These are phyloP conservation scores for Eimeria maxima DNA, from an alignment of 169 alveolate genomes.

Conservation along the genomic window DNA sequence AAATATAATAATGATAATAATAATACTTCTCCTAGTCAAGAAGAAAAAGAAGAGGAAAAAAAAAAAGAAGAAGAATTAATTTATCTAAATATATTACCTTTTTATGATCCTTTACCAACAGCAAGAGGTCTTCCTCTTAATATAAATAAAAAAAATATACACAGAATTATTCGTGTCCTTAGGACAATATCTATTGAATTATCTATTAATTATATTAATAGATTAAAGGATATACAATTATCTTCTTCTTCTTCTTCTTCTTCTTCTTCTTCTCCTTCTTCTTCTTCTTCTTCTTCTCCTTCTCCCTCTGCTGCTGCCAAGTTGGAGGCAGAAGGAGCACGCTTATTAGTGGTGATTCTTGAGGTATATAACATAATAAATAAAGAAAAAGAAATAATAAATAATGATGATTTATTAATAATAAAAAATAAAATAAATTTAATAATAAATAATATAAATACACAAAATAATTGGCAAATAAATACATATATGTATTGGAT, in stretches of 20 bases:
- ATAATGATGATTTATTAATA: neutral
- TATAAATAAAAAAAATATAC: neutral
- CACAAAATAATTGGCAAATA: neutral
- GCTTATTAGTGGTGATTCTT: neutral
- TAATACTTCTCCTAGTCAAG: neutral
- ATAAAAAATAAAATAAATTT: neutral
- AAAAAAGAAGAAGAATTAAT: too few relatives aligned
- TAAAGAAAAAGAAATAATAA: neutral
- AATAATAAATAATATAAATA: too few relatives aligned
- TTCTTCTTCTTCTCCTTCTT: too few relatives aligned
- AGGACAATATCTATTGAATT: neutral
- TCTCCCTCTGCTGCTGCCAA: neutral
- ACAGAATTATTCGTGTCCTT: neutral
- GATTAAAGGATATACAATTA: neutral
- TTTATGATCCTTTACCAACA: neutral
- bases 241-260: too few relatives aligned
- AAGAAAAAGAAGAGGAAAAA: neutral
- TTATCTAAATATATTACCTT: neutral
- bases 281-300: too few relatives aligned
- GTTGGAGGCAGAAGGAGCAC: slow-evolving; percentile 55
- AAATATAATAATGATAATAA: too few relatives aligned
- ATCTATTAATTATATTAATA: neutral
- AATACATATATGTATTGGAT: neutral
- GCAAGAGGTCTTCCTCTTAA: neutral
- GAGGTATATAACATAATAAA: neutral